Conservation (phyloP, 1,284 basidiomycete species). For the Waitea zeae region DNA sequence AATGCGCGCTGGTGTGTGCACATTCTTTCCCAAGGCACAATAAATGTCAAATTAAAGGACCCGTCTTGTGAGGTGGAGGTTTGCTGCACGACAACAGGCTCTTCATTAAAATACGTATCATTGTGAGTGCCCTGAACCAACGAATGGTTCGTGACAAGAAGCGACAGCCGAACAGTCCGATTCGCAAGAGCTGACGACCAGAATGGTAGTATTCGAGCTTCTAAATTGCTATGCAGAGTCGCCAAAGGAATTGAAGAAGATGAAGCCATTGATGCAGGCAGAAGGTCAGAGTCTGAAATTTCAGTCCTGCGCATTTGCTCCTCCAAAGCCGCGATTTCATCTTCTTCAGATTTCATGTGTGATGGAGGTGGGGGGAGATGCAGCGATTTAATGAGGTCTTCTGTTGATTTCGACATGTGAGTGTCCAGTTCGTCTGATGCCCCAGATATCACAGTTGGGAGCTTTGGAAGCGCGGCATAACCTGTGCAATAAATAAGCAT, state of each 20-base stretch:
- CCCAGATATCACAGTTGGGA: constrained; percentile 11
- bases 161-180: constrained; percentile 36
- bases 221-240: constrained; percentile 54
- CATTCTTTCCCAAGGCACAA: constrained; percentile 50
- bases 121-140: constrained; percentile 6
- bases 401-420: constrained; percentile 24
- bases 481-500: constrained; percentile 18
- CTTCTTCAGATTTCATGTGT: constrained; percentile 43
- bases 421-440: constrained; percentile 8
- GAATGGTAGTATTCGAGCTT: constrained; percentile 58
- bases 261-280: constrained; percentile 6
- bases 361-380: constrained; percentile 38
- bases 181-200: constrained; percentile 52
- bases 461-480: constrained; percentile 45
- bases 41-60: constrained; percentile 46
- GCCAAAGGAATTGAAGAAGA: constrained; percentile 20
- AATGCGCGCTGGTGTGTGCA: constrained; percentile 39
- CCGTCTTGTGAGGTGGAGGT: constrained; percentile 48
- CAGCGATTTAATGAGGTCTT: constrained; percentile 23
- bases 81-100: constrained; percentile 29
- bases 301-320: constrained; percentile 23
- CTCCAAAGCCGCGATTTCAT: constrained; percentile 32
- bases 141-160: constrained; percentile 26
- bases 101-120: constrained; percentile 8
- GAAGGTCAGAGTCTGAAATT: constrained; percentile 12